These are phyloP conservation scores for Tolypocladium tundrense DNA, from an alignment of 2,329 filamentous ascomycete genomes.

Conservation along the genomic window DNA sequence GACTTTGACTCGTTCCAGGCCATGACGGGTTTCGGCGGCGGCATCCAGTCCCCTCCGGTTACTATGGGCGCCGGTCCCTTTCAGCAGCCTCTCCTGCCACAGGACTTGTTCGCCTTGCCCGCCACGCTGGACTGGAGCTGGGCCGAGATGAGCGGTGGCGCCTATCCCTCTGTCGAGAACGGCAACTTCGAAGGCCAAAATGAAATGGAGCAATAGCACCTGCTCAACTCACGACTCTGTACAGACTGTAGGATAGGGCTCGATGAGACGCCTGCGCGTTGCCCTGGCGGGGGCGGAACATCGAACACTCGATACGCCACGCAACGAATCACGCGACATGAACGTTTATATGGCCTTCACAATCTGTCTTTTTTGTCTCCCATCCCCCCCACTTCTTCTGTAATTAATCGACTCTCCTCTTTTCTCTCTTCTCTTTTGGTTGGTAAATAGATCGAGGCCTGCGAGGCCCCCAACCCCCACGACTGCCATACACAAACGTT, in stretches of 20 bases:
- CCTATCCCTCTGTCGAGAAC: conserved; percentile 55
- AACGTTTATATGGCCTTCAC: neutral
- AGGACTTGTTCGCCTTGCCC: conserved; percentile 90
- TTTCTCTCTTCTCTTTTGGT: neutral
- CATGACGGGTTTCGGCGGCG: conserved; percentile 32
- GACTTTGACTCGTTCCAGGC: conserved; percentile 36
- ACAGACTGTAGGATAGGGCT: neutral
- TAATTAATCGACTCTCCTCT: neutral
- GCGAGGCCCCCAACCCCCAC: neutral
- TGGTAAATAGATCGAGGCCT: neutral
- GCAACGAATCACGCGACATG: neutral
- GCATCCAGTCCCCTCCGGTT: conserved; percentile 6
- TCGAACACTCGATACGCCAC: neutral
- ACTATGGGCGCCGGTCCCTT: conserved; percentile 32
- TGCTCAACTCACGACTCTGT: neutral
- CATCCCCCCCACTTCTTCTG: neutral
- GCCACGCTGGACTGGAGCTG: conserved; percentile 91
- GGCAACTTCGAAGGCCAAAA: conserved; percentile 33
- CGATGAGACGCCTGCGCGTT: neutral
- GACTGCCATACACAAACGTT: neutral
- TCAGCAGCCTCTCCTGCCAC: conserved; percentile 80
- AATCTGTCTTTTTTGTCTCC: neutral
- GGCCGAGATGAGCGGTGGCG: conserved; percentile 57
- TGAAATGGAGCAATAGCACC: conserved; percentile 1
- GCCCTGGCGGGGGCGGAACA: neutral